phyloP scores from a whole-genome alignment of 257 asterid genomes.

The Solanum gandarillasii region DNA sequence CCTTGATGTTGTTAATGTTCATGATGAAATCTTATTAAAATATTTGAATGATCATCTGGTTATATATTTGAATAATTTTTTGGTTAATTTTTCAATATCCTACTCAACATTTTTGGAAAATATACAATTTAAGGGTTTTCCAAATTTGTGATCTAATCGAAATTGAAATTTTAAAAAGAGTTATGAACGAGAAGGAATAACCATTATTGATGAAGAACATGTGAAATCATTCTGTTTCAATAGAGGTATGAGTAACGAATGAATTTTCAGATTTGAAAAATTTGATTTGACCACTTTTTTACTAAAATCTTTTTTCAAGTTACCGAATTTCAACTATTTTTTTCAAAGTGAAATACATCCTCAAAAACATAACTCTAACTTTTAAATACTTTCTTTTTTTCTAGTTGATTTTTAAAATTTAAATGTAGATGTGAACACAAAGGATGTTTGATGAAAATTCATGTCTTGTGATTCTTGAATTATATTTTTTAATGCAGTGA shows the following conservation, averaged over 20 bases:
- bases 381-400: background rate
- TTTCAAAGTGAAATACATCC: background rate
- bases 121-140: background rate
- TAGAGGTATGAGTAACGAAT: background rate
- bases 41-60: background rate
- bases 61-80: background rate
- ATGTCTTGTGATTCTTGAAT: constrained; percentile 21
- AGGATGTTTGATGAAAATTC: background rate
- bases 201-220: background rate
- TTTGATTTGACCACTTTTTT: background rate
- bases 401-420: background rate
- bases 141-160: background rate
- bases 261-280: background rate
- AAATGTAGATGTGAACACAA: background rate
- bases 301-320: background rate
- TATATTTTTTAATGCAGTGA: constrained; percentile 17
- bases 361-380: background rate
- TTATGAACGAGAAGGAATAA: background rate
- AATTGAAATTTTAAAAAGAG: background rate
- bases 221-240: background rate
- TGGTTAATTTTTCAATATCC: background rate
- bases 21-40: background rate
- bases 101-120: background rate
- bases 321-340: background rate
- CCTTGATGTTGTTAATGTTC: background rate